Percentiles rank a stretch among this genome's conserved stretches.
Conservation (phyloP, 495 filamentous ascomycete genomes). For the Margaritispora aquatica region DNA sequence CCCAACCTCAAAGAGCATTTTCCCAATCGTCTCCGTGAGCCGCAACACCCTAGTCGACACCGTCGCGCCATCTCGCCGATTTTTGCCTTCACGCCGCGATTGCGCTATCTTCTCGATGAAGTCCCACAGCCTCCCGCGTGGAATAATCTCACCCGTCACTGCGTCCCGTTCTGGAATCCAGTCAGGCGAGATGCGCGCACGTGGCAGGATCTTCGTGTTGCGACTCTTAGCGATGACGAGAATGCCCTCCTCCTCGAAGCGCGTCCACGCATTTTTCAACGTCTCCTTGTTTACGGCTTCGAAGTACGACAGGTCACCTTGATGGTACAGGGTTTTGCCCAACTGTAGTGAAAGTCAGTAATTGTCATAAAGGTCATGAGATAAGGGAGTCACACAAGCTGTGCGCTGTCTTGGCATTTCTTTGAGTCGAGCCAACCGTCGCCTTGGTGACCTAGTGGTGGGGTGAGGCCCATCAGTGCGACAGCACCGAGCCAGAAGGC, state of each 20-base stretch:
- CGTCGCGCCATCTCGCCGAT: slow-evolving; percentile 83
- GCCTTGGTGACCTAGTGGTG: slow-evolving; percentile 51
- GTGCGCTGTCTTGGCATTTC: slow-evolving; percentile 74
- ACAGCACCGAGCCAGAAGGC: slow-evolving; percentile 86
- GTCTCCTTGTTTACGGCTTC: slow-evolving; percentile 98
- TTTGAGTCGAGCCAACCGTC: slow-evolving; percentile 73
- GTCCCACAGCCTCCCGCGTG: slow-evolving; percentile 75
- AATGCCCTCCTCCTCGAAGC: slow-evolving; percentile 88
- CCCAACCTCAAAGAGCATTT: slow-evolving; percentile 40
- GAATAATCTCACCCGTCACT: slow-evolving; percentile 48
- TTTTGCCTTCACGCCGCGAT: slow-evolving; percentile 86
- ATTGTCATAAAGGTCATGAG: background rate
- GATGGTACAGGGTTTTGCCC: slow-evolving; percentile 95
- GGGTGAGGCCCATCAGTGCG: slow-evolving; percentile 76
- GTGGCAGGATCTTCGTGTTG: slow-evolving; percentile 48
- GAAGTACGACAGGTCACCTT: slow-evolving; percentile 93
- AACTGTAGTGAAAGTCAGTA: slow-evolving; percentile 48
- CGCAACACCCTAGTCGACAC: slow-evolving; percentile 76
- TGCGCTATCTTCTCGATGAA: slow-evolving; percentile 84
- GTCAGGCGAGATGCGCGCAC: slow-evolving; percentile 62
- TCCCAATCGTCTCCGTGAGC: slow-evolving; percentile 33
- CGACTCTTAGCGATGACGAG: slow-evolving; percentile 63
- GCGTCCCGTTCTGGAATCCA: slow-evolving; percentile 69
- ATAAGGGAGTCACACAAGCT: slow-evolving; percentile 53
- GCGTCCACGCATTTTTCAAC: slow-evolving; percentile 82